phyloP scores from a whole-genome alignment of 1,284 basidiomycete species.

The Athelia sp. region DNA sequence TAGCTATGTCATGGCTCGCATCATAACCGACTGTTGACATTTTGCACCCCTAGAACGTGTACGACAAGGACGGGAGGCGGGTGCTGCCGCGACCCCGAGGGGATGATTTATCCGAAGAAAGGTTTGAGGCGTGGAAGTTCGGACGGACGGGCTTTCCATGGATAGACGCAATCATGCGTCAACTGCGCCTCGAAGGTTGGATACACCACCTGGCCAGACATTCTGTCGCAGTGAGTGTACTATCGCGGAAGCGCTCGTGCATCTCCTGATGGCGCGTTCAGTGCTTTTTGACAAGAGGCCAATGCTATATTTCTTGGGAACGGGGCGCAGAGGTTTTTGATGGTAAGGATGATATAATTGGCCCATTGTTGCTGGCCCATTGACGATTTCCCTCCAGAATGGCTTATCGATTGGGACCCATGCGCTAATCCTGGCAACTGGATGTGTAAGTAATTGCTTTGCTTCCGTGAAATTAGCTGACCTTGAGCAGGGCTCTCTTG shows the following conservation, averaged over 20 bases:
- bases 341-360: constrained; percentile 18
- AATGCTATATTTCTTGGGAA: constrained; percentile 53
- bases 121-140: constrained; percentile 16
- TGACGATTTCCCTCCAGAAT: constrained; percentile 9
- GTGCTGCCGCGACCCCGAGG: constrained; percentile 11
- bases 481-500: constrained; percentile 16
- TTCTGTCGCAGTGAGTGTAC: constrained; percentile 35
- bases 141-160: no score
- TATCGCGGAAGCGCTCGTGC: no score
- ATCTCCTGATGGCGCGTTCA: constrained; percentile 5
- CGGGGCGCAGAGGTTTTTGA: constrained; percentile 50
- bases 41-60: constrained; percentile 11
- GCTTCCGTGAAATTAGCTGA: constrained; percentile 4
- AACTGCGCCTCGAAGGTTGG: constrained; percentile 36
- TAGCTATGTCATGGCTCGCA: no score
- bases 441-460: constrained; percentile 14
- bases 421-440: constrained; percentile 22
- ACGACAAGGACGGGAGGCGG: constrained; percentile 9
- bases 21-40: not conserved
- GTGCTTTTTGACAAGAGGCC: constrained; percentile 46
- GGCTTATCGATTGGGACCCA: constrained; percentile 16
- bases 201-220: constrained; percentile 46
- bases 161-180: constrained; percentile 44
- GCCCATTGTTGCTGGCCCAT: no score
- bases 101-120: constrained; percentile 11